Conservation (phyloP, 257 asterid species). For the Craterostigma plantagineum region DNA sequence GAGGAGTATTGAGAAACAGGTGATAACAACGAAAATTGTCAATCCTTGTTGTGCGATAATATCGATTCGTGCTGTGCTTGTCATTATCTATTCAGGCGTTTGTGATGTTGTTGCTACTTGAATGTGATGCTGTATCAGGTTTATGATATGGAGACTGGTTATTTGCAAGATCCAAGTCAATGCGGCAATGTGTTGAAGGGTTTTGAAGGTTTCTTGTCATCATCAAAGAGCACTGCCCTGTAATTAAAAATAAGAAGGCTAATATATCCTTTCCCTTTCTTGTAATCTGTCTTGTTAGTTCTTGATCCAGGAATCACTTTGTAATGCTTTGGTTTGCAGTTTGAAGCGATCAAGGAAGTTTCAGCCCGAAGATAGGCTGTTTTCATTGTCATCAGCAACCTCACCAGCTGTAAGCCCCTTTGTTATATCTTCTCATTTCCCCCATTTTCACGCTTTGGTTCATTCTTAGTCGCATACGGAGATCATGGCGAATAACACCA, state of each 20-base stretch:
- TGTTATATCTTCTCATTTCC: constrained; percentile 1
- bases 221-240: constrained; percentile 92
- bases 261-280: not conserved
- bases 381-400: constrained; percentile 82
- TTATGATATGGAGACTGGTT: constrained; percentile 91
- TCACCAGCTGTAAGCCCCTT: constrained; percentile 77
- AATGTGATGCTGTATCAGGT: constrained; percentile 28
- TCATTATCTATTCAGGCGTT: too few relatives aligned
- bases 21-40: constrained; percentile 7
- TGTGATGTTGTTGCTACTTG: constrained; percentile 3
- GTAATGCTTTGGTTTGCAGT: constrained; percentile 23
- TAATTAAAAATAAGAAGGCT: constrained; percentile 9
- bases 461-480: too few relatives aligned
- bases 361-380: constrained; percentile 95
- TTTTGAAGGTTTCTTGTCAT: constrained; percentile 89
- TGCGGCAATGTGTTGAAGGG: constrained; percentile 99
- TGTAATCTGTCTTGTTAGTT: too few relatives aligned
- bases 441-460: too few relatives aligned
- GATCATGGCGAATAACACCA: not conserved
- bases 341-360: constrained; percentile 90
- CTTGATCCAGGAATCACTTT: constrained; percentile 7
- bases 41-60: constrained; percentile 1
- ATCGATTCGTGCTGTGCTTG: not conserved
- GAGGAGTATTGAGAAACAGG: constrained; percentile 82
- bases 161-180: constrained; percentile 97